phyloP scores from a whole-genome alignment of 1,284 basidiomycete genomes.

The Sporisorium graminicola region DNA sequence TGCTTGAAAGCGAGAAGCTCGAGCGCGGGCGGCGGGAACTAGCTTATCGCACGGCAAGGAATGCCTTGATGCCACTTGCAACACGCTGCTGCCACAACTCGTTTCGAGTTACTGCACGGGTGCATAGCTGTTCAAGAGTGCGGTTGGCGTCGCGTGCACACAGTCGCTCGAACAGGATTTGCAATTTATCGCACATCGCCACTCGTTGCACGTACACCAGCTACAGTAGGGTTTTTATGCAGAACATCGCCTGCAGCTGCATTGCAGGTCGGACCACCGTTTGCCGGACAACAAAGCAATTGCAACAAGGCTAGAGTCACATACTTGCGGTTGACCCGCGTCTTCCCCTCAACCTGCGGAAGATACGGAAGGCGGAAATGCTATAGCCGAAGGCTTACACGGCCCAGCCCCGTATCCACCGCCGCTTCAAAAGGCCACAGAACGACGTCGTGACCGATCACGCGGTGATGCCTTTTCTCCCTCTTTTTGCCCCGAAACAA shows the following conservation, averaged over 20 bases:
- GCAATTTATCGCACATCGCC: not conserved
- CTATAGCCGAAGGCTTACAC: conserved; percentile 19
- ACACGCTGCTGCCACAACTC: too few relatives aligned
- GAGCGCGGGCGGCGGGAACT: too few relatives aligned
- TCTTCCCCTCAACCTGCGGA: not conserved
- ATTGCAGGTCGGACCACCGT: not conserved
- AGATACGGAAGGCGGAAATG: conserved; percentile 13
- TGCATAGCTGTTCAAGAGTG: too few relatives aligned
- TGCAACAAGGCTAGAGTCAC: not conserved
- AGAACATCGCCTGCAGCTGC: not conserved
- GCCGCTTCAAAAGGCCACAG: not conserved
- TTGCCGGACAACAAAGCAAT: not conserved
- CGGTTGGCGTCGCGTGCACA: not conserved
- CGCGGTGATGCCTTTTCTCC: not conserved
- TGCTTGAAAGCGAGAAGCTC: too few relatives aligned
- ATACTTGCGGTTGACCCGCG: not conserved
- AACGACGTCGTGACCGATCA: not conserved
- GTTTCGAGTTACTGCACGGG: not conserved
- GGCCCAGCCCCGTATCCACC: not conserved
- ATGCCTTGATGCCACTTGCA: not conserved
- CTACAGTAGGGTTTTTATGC: not conserved
- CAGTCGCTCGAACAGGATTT: not conserved
- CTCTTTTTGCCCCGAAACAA: not conserved
- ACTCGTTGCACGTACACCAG: not conserved
- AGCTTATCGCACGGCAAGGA: conserved; percentile 2